These are phyloP conservation scores for Fusarium luffae DNA, from an alignment of 2,329 filamentous ascomycete genomes.

Conservation along the genomic window DNA sequence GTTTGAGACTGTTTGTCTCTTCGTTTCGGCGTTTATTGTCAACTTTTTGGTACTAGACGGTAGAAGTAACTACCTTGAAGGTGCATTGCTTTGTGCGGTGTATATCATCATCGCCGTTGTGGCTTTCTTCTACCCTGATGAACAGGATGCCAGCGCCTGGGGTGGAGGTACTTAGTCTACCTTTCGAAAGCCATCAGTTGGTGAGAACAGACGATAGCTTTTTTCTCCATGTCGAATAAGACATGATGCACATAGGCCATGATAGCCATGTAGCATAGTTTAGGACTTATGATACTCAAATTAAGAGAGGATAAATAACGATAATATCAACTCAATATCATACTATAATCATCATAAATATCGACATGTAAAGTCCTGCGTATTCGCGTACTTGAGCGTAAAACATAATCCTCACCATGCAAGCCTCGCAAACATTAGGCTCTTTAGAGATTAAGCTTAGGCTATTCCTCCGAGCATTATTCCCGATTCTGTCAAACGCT, in stretches of 20 bases:
- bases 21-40: constrained; percentile 85
- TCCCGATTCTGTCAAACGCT: not conserved
- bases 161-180: constrained; percentile 36
- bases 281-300: constrained; percentile 5
- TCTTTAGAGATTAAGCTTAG: not conserved
- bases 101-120: constrained; percentile 76
- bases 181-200: not conserved
- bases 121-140: constrained; percentile 73
- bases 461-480: not conserved
- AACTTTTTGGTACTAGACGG: constrained; percentile 90
- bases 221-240: not conserved
- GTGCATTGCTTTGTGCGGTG: constrained; percentile 73
- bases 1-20: constrained; percentile 89
- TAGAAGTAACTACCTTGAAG: constrained; percentile 87
- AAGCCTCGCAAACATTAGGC: not conserved
- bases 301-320: not conserved
- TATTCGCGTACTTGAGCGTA: not conserved
- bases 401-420: not conserved
- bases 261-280: not conserved
- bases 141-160: constrained; percentile 58
- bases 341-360: not conserved
- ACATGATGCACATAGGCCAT: not conserved
- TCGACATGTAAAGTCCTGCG: not conserved
- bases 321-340: not conserved
- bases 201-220: constrained; percentile 14